Evolutionary conservation across 139 green algal species (phyloP), one percentile per base, ranked within the genome.

Genomic region (Chlorella sorokiniana): DNA sequence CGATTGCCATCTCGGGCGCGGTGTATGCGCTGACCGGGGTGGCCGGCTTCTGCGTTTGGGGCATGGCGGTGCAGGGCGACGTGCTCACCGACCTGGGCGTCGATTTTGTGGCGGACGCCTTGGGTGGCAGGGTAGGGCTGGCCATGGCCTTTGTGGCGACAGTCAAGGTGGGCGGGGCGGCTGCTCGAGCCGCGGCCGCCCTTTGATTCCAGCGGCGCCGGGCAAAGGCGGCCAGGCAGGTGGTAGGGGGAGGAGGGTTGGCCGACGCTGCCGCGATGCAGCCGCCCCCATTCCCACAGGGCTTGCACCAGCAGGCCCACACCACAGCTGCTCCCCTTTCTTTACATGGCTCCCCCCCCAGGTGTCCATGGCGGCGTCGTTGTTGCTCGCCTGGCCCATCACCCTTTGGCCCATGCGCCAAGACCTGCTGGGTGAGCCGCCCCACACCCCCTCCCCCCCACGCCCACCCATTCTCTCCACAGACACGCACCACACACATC

Each of bases 401-500:
- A 84, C 68, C n/a, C 42, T 84, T 7, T 84, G 79, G 79, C 79
- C 79, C 20, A 62, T 84, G 56, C 79, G 79, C 5, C 38, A 80
- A 27, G 79, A 84, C 37, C 56, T 84, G 10, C 69, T 84, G 1
- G 78, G 63, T 54, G 45, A 35, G 70, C 38, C 16, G 14, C 48
- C 11, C 48, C 48, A 59, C 48, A 16, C 6, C 56, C 56, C n/a
- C 18, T 22, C 16, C 10, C 56, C 22, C 56, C n/a, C 18, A 16
- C 22, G 14, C 48, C 14, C 48, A 59, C 48, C 48, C 48, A 16
- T 11, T 16, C 11, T 16, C 11, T 11, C 48, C 11, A 16, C 48
- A 59, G 11, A 16, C 16, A 11, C 11, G 48, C 48, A 59, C 14
- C 48, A 59, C n/a, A n/a, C n/a, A n/a, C n/a, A n/a, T n/a, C n/a